Conservation (phyloP, 768 basidiomycete species). For the Cystofilobasidium bisporidii region DNA sequence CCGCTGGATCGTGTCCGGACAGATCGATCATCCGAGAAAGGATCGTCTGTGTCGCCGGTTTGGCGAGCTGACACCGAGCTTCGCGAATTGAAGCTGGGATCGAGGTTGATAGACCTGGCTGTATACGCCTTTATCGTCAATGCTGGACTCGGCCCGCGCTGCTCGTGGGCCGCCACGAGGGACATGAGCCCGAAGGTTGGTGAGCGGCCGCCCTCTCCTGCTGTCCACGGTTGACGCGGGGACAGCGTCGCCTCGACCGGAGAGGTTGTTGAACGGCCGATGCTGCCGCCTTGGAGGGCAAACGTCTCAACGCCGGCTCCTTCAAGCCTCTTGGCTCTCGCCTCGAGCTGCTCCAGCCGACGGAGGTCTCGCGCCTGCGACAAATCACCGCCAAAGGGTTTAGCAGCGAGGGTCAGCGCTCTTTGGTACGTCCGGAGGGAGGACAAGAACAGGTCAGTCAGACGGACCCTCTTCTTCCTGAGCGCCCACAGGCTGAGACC, state of each 20-base stretch:
- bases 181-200: constrained; percentile 3
- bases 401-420: too few relatives aligned
- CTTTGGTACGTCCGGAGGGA: too few relatives aligned
- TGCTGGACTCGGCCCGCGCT: not conserved
- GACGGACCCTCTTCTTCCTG: constrained; percentile 23
- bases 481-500: constrained; percentile 17
- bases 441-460: too few relatives aligned
- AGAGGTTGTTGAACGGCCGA: not conserved
- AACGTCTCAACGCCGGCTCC: constrained; percentile 13
- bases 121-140: constrained; percentile 16
- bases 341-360: constrained; percentile 22
- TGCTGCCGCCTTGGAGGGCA: constrained; percentile 1
- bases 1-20: not conserved
- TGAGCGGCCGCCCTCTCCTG: constrained; percentile 2
- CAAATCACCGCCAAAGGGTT: not conserved
- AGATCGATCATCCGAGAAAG: constrained; percentile 24
- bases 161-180: not conserved
- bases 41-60: not conserved
- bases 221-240: constrained; percentile 2
- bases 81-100: too few relatives aligned
- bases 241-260: not conserved
- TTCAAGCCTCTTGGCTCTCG: constrained; percentile 7
- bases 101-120: constrained; percentile 19
- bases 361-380: constrained; percentile 16
- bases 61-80: not conserved